A percentile compares a stretch with the other conserved stretches of the same genome.
phyloP scores from a whole-genome alignment of 192 early-diverging fungal genomes.

The Pilobolus umbonatus region DNA sequence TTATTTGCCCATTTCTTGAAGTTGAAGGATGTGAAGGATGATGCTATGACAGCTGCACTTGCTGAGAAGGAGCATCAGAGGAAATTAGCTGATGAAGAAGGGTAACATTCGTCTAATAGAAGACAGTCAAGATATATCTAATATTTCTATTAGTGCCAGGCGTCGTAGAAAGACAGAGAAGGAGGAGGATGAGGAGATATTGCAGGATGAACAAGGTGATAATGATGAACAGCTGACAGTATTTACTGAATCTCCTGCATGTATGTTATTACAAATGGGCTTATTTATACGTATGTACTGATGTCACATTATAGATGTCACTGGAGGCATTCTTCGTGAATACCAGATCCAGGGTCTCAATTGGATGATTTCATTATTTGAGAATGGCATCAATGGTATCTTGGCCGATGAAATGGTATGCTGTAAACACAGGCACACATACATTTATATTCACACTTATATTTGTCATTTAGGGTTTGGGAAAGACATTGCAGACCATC shows the following conservation, averaged over 20 bases:
- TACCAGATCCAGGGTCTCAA: conserved; percentile 97
- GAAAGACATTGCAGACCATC: conserved; percentile 95
- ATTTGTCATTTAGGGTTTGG: conserved; percentile 63
- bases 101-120: conserved; percentile 27
- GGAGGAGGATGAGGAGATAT: conserved; percentile 93
- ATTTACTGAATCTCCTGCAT: conserved; percentile 88
- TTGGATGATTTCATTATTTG: conserved; percentile 95
- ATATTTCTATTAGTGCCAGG: conserved; percentile 52
- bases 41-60: conserved; percentile 45
- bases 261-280: conserved; percentile 34
- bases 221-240: conserved; percentile 49
- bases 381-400: conserved; percentile 98
- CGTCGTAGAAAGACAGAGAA: conserved; percentile 94
- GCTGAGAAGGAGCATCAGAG: conserved; percentile 39
- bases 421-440: neutral
- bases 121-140: neutral
- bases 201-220: conserved; percentile 72
- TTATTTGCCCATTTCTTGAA: conserved; percentile 63
- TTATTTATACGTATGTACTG: neutral
- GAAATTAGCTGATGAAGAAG: conserved; percentile 32
- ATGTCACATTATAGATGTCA: conserved; percentile 58
- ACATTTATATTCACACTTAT: neutral
- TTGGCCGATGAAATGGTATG: conserved; percentile 96
- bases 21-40: conserved; percentile 50
- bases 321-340: conserved; percentile 88